Conservation (phyloP, 2,329 filamentous ascomycete genomes). For the Colletotrichum liriopes region DNA sequence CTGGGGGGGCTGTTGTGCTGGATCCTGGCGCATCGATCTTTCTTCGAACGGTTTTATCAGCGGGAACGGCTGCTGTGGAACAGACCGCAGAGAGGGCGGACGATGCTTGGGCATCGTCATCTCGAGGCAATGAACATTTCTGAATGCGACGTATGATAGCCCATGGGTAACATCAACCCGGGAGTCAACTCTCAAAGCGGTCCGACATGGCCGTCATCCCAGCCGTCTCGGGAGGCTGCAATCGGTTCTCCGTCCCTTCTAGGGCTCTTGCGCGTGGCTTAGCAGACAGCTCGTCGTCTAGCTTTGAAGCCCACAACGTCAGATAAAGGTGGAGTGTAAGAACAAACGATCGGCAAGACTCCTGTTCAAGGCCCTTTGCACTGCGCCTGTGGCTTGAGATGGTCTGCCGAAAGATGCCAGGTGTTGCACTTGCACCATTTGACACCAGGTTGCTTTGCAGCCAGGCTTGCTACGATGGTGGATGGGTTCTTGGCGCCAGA, state of each 20-base stretch:
- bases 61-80: conserved; percentile 28
- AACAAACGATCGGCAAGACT: conserved; percentile 1
- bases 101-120: conserved; percentile 5
- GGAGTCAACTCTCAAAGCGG: neutral
- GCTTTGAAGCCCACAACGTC: neutral
- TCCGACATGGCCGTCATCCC: conserved; percentile 2
- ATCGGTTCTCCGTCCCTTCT: conserved; percentile 3
- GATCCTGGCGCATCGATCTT: conserved; percentile 34
- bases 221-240: neutral
- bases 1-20: conserved; percentile 7
- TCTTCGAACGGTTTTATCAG: conserved; percentile 25
- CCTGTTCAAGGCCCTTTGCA: neutral
- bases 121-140: neutral
- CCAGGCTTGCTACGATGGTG: no score
- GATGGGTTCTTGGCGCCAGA: neutral
- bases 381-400: neutral
- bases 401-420: neutral
- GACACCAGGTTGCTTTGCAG: no score
- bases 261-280: neutral
- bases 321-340: neutral
- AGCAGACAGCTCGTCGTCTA: neutral
- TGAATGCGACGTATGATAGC: neutral
- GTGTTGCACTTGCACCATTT: no score
- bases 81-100: conserved; percentile 7
- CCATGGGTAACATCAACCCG: neutral